Evolutionary conservation across 225 moss, liverwort and hornwort species (phyloP).

Genomic region (Rhytidiadelphus loreus): DNA sequence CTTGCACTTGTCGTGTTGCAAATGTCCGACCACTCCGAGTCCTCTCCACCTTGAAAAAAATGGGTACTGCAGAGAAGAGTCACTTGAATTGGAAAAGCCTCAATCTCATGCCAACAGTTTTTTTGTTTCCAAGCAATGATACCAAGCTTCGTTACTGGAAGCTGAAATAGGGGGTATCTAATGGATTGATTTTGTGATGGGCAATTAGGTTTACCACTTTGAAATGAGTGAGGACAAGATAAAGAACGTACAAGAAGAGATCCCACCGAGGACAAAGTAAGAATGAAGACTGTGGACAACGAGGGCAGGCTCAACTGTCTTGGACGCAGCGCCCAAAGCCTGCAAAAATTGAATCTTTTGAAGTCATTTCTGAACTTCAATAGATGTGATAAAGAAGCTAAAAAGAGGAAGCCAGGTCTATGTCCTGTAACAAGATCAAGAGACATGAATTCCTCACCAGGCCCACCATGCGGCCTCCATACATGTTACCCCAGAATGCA

Average conservation of each 20-base stretch:
- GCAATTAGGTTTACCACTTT: neutral
- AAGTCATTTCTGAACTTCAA: neutral
- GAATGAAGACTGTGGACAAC: conserved; percentile 65
- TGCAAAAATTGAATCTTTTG: neutral
- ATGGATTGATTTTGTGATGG: neutral
- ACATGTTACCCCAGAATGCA: conserved; percentile 33
- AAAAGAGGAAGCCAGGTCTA: neutral
- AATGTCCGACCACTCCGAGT: conserved; percentile 49
- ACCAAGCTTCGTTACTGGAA: neutral
- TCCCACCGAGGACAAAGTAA: conserved; percentile 54
- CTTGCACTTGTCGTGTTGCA: conserved; percentile 68
- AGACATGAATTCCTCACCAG: conserved; percentile 10
- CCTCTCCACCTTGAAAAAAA: conserved; percentile 53
- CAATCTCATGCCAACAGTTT: neutral
- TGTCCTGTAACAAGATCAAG: neutral
- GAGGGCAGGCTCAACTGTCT: conserved; percentile 46
- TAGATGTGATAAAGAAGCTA: neutral
- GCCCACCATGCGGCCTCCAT: conserved; percentile 34
- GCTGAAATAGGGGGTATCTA: neutral
- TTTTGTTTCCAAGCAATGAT: neutral
- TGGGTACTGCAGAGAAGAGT: conserved; percentile 22
- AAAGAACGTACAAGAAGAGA: conserved; percentile 9
- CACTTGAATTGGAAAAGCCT: neutral
- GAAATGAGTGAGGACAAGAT: neutral
- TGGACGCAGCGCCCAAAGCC: conserved; percentile 67